Evolutionary conservation across 495 filamentous ascomycete genomes (phyloP).

Genomic region (Penicillium fimorum): DNA sequence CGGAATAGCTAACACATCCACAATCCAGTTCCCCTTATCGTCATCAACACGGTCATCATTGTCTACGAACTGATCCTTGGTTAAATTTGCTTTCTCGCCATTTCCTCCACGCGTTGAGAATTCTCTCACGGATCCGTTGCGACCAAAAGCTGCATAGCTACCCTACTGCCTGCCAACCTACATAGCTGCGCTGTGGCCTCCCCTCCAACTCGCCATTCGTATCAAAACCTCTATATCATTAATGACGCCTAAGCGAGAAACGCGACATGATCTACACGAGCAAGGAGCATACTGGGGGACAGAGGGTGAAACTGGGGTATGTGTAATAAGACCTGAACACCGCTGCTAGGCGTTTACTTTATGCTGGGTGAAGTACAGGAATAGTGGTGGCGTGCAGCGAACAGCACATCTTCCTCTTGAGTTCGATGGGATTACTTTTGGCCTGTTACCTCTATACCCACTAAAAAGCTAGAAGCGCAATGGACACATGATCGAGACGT

Average conservation of each 20-base stretch:
- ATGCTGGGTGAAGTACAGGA: not conserved
- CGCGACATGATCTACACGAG: constrained; percentile 16
- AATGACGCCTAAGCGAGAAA: constrained; percentile 5
- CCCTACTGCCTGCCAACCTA: not conserved
- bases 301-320: not conserved
- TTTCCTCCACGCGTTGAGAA: not conserved
- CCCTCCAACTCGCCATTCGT: not conserved
- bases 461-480: not conserved
- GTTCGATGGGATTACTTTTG: not conserved
- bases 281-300: constrained; percentile 6
- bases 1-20: constrained; percentile 13
- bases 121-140: not conserved
- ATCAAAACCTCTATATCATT: constrained; percentile 1
- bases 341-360: not conserved
- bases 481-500: not conserved
- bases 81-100: constrained; percentile 41
- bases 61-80: constrained; percentile 86
- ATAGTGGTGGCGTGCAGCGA: not conserved
- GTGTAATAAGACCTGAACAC: not conserved
- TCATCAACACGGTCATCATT: constrained; percentile 87
- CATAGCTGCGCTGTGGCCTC: not conserved
- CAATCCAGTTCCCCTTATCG: constrained; percentile 81
- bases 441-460: not conserved
- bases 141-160: not conserved
- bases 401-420: not conserved